Evolutionary conservation across 73 alveolate species (phyloP), one percentile per base, ranked within the genome.

Genomic region (Breviolum minutum): DNA sequence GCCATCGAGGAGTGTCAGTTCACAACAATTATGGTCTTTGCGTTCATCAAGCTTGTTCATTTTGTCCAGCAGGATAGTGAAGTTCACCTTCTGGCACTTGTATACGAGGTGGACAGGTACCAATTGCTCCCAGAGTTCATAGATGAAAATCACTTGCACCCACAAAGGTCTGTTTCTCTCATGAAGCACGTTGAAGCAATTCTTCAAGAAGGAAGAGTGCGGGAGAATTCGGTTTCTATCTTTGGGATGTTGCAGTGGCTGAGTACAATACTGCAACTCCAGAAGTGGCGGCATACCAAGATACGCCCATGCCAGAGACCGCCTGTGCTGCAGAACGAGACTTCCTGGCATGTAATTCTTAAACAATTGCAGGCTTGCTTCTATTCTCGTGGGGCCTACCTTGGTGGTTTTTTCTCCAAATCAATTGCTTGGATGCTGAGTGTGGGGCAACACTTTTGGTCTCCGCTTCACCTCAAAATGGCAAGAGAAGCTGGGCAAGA

Each of bases 221-320:
- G 26, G 26, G 19, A 69, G 19, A 24, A 24, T 69, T 16, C 26
- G 27, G 79, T 69, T 24, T 26, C 60, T 48, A 11, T 74, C 84
- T 74, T 74, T 24, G 84, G 84, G 32, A 74, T 74, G 84, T 10
- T 74, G 84, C 84, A 74, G 27, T 74, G 84, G 84, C 27, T 74
- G 24, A 74, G 84, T 24, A 19, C 84, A 9, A 14, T 74, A 48
- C 84, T 74, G 32, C 0, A 29, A 9, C 29, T 74, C 84, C 84
- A 74, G 84, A 29, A 48, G 32, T 48, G 84, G 16, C 84, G 84
- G 27, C 60, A 74, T 11, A 14, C 29, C 60, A 74, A 48, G 27
- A 29, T 14, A 19, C 27, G 16, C 60, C 60, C 60, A 16, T 48
- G 27, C 20, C 60, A 11, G 4, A 11, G 24, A 48, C 84, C 60